Conservation (phyloP, 139 green algal genomes). For the Pedinophyceae sp. region DNA sequence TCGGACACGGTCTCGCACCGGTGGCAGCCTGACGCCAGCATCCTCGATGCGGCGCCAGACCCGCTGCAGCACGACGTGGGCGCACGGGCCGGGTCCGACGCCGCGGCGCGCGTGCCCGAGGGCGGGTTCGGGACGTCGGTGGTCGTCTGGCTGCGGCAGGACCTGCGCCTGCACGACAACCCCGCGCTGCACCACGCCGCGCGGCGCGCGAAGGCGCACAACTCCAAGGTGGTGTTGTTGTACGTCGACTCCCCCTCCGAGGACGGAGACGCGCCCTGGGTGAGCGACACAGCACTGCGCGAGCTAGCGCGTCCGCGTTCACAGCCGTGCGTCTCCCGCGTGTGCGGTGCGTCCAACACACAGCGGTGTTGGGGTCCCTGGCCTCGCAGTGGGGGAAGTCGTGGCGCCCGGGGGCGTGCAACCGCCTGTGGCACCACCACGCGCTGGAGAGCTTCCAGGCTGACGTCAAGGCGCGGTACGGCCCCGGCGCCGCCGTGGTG, state of each 20-base stretch:
- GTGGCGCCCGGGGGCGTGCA: slow-evolving; percentile 16
- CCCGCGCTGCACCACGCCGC: slow-evolving; percentile 22
- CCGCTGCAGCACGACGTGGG: background rate
- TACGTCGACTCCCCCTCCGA: slow-evolving; percentile 30
- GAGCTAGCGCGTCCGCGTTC: too few relatives aligned
- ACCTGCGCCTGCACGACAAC: slow-evolving; percentile 43
- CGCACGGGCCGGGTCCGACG: background rate
- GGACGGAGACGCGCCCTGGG: slow-evolving; percentile 19
- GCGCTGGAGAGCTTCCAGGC: slow-evolving; percentile 8
- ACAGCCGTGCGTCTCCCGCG: too few relatives aligned
- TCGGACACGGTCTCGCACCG: too few relatives aligned
- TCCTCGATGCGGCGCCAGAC: too few relatives aligned
- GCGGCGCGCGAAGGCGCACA: slow-evolving; percentile 4
- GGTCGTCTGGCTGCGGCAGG: slow-evolving; percentile 13
- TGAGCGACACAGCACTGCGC: too few relatives aligned
- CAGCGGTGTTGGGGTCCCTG: too few relatives aligned
- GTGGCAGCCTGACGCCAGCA: too few relatives aligned
- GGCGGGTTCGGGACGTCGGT: background rate
- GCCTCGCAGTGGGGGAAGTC: background rate
- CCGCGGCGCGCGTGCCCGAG: background rate
- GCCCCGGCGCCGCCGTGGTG: background rate
- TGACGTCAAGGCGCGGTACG: background rate
- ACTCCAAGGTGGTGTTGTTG: slow-evolving; percentile 21
- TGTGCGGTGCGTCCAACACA: too few relatives aligned
- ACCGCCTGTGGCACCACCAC: slow-evolving; percentile 11